Evolutionary conservation across 768 basidiomycete species (phyloP), one percentile per base, ranked within the genome.

Genomic region (Coprinellus micaceus): DNA sequence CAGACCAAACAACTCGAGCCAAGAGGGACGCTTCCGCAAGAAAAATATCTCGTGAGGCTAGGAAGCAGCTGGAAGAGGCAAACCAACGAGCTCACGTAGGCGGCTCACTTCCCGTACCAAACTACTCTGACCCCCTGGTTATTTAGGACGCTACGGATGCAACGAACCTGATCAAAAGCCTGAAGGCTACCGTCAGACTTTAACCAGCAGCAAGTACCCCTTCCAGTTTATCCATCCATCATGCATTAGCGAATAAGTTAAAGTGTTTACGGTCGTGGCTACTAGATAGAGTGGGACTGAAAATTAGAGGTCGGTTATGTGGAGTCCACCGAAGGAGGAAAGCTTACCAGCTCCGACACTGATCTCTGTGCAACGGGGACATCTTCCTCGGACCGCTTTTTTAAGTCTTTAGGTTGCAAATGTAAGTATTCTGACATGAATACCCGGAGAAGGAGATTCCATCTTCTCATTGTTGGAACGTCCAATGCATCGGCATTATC

Each of bases 401-500:
- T 45, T 10, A 12, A 22, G 29, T 76, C 67, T 24, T 77, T 70
- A 0, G 89, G 85, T 11, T 70, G 76, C 46, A 92, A 69, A 54
- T 88, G 81, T 2, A 98, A 79, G 70, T 98, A 99, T 72, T 98
- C 97, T 1, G 89, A 78, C 63, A 93, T 81, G 66, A 98, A 94
- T 0, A 97, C 82, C 29, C 96, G 79, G 37, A 98, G 67, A 51
- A 99, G 80, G 28, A 95, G 74, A 66, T 90, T 91, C 97, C 97
- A 98, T 22, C 89, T 79, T 45, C 86, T 82, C 80, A 98, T 82
- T 0, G 93, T 95, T 7, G 88, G 81, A 44, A 91, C 72, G 64
- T 98, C 88, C 43, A 98, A 75, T 1, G 88, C 92, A 21, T 85
- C 81, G 7, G 87, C 93, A 69, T 98, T 91, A 69, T 99, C 97